Evolutionary conservation across 2,329 filamentous ascomycete genomes (phyloP).

Genomic region (Colletotrichum sojae): DNA sequence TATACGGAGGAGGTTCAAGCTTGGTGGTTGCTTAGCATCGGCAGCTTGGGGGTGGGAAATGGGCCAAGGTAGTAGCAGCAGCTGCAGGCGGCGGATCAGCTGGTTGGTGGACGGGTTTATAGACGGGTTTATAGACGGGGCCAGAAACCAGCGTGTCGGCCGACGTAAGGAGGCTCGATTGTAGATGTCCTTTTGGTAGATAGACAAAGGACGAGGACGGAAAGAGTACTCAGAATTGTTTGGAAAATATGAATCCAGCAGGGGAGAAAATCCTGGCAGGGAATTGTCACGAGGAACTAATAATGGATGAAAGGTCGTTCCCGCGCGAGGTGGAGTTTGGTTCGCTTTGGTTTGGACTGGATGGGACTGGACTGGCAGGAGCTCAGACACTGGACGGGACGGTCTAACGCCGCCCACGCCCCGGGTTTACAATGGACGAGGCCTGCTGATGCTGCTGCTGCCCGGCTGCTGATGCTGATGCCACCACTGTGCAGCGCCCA

Average conservation of each 20-base stretch:
- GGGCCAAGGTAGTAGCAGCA: background rate
- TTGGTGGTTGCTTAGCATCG: conserved; percentile 29
- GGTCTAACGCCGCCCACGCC: conserved; percentile 2
- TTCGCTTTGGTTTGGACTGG: conserved; percentile 15
- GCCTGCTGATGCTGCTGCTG: background rate
- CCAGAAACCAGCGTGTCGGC: background rate
- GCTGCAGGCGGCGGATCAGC: conserved; percentile 2
- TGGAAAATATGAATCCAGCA: background rate
- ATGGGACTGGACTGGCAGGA: conserved; percentile 7
- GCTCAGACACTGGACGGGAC: conserved; percentile 22
- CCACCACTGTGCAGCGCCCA: conserved; percentile 26
- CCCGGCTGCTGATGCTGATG: background rate
- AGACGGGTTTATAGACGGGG: conserved; percentile 12
- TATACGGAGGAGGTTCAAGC: conserved; percentile 27
- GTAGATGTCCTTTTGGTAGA: background rate
- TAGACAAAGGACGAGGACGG: conserved; percentile 21
- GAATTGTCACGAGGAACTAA: conserved; percentile 38
- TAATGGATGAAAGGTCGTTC: conserved; percentile 39
- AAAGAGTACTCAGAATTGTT: background rate
- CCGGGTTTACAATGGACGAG: no score
- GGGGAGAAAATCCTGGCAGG: conserved; percentile 9
- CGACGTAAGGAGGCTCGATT: background rate
- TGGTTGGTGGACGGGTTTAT: conserved; percentile 9
- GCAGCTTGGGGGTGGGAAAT: conserved; percentile 16
- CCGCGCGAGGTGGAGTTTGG: conserved; percentile 33